phyloP scores from a whole-genome alignment of 352 stramenopile species.

The Globisporangium barbulae region DNA sequence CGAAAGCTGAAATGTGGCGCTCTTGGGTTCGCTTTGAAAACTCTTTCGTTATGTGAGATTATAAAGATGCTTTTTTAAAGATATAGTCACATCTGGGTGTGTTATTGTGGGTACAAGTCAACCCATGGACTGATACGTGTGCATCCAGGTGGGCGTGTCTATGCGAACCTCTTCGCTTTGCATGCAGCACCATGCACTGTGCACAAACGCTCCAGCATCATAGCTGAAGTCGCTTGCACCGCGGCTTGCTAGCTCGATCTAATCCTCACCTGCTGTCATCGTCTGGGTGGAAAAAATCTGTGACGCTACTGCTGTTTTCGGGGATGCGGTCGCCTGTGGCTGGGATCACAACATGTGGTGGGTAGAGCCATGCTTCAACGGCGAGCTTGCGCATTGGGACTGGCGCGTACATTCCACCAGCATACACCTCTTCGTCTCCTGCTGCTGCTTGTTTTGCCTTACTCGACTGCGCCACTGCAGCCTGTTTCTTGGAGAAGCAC shows the following conservation, averaged over 20 bases:
- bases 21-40: too few species aligned
- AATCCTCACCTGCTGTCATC: not conserved
- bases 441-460: conserved; percentile 15
- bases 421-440: conserved; percentile 20
- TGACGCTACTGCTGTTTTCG: conserved; percentile 27
- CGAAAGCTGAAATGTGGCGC: too few species aligned
- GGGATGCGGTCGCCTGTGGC: conserved; percentile 54
- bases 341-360: conserved; percentile 57
- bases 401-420: conserved; percentile 36
- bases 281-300: conserved; percentile 44
- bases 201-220: too few species aligned
- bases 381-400: conserved; percentile 53
- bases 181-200: too few species aligned
- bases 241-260: not conserved
- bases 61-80: too few species aligned
- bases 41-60: too few species aligned
- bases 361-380: conserved; percentile 72
- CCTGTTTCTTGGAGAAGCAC: conserved; percentile 21
- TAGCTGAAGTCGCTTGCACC: too few species aligned
- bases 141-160: not conserved
- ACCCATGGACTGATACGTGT: not conserved
- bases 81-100: not conserved
- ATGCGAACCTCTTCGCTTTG: too few species aligned
- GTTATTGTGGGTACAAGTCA: not conserved
- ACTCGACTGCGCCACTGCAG: not conserved